These are phyloP conservation scores for Collybia nuda DNA, from an alignment of 768 basidiomycete genomes.

Conservation along the genomic window DNA sequence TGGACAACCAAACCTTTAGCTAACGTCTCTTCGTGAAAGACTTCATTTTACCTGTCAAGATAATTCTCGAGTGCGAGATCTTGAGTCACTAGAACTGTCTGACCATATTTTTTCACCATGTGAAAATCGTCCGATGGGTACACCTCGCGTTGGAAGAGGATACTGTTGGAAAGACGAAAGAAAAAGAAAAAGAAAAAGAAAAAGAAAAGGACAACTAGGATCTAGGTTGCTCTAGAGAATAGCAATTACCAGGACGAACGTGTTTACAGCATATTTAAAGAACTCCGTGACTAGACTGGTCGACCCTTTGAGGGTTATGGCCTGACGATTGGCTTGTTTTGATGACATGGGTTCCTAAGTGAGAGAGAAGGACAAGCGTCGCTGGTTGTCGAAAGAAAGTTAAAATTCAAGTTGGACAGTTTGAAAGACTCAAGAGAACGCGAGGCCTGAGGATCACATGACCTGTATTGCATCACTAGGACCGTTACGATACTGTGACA, in stretches of 20 bases:
- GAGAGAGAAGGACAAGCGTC: constrained; percentile 9
- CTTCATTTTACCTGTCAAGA: constrained; percentile 62
- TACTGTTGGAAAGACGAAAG: constrained; percentile 44
- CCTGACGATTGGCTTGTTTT: constrained; percentile 61
- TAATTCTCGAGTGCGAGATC: constrained; percentile 94
- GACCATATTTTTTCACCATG: constrained; percentile 99
- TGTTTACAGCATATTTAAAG: constrained; percentile 99
- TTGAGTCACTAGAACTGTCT: constrained; percentile 92
- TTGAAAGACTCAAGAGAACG: background rate
- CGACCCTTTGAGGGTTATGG: constrained; percentile 95
- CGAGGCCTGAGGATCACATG: constrained; percentile 28
- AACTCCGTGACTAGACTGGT: constrained; percentile 94
- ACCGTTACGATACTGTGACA: background rate
- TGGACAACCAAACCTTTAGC: constrained; percentile 25
- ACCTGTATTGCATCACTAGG: background rate
- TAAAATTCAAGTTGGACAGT: too few relatives aligned
- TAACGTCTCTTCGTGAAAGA: constrained; percentile 1
- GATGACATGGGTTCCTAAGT: constrained; percentile 29
- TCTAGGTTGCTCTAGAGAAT: background rate
- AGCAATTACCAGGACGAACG: constrained; percentile 48
- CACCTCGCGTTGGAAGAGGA: constrained; percentile 94
- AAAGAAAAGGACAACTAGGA: constrained; percentile 2
- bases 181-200: constrained; percentile 7
- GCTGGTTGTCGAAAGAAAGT: too few relatives aligned
- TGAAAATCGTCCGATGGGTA: constrained; percentile 99